Evolutionary conservation across 2,329 filamentous ascomycete species (phyloP).

Genomic region (Arthrobotrys sphaeroides): DNA sequence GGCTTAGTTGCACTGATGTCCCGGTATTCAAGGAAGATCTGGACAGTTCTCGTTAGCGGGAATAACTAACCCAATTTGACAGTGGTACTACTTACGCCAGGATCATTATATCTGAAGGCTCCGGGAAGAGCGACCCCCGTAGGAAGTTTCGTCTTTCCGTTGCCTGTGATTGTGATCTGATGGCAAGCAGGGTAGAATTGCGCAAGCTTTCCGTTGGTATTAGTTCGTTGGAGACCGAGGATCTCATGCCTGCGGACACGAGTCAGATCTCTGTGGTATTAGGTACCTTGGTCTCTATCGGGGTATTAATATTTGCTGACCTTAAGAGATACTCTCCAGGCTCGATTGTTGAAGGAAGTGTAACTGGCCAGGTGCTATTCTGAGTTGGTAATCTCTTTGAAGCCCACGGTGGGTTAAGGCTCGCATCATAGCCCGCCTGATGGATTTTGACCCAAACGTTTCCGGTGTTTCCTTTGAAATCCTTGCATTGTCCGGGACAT

Average conservation of each 20-base stretch:
- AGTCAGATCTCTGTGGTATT: background rate
- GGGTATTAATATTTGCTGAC: too few relatives aligned
- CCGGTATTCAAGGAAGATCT: slow-evolving; percentile 58
- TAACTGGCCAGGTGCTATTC: slow-evolving; percentile 59
- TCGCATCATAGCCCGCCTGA: slow-evolving; percentile 59
- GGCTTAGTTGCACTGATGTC: slow-evolving; percentile 56
- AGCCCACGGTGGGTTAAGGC: slow-evolving; percentile 59
- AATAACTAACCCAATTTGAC: too few relatives aligned
- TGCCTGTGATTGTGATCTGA: slow-evolving; percentile 55
- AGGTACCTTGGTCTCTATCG: too few relatives aligned
- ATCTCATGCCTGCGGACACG: slow-evolving; percentile 49
- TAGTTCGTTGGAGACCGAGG: slow-evolving; percentile 50
- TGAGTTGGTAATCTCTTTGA: slow-evolving; percentile 60
- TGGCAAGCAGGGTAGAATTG: slow-evolving; percentile 56
- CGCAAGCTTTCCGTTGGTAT: slow-evolving; percentile 49
- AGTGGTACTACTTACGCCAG: slow-evolving; percentile 48
- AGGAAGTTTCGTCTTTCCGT: slow-evolving; percentile 53
- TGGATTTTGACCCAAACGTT: slow-evolving; percentile 61
- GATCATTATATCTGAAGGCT: slow-evolving; percentile 56
- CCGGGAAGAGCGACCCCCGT: slow-evolving; percentile 56
- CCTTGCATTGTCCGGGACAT: slow-evolving; percentile 59
- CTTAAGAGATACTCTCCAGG: slow-evolving; percentile 56
- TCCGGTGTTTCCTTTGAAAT: slow-evolving; percentile 59
- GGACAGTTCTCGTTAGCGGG: too few relatives aligned
- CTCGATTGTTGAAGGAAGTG: slow-evolving; percentile 58